These are phyloP conservation scores for Epichloe amarillans DNA, from an alignment of 2,329 filamentous ascomycete species.

Conservation along the genomic window DNA sequence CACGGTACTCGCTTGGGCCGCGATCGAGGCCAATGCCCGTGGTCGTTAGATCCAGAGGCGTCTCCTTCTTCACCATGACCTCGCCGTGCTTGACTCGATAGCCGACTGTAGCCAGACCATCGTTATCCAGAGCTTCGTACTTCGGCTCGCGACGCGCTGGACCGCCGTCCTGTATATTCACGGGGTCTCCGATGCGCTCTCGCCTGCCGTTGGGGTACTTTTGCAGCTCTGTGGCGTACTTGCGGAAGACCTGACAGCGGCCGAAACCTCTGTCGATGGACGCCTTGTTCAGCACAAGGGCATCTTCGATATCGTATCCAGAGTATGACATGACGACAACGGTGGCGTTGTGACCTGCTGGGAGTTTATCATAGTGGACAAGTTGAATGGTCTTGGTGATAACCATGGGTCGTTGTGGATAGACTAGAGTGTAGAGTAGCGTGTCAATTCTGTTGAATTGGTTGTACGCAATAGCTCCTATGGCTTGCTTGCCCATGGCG, in stretches of 20 bases:
- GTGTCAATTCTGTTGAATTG: slow-evolving; percentile 97
- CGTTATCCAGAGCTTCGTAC: slow-evolving; percentile 62
- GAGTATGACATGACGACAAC: slow-evolving; percentile 99
- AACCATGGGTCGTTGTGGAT: slow-evolving; percentile 94
- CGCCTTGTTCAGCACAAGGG: slow-evolving; percentile 89
- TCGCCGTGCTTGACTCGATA: slow-evolving; percentile 66
- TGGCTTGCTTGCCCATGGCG: slow-evolving; percentile 99
- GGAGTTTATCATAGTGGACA: slow-evolving; percentile 92
- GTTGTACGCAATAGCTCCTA: slow-evolving; percentile 95
- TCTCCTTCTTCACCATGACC: slow-evolving; percentile 81
- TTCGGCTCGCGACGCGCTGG: slow-evolving; percentile 49
- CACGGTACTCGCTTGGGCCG: slow-evolving; percentile 49
- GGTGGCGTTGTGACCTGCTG: slow-evolving; percentile 90
- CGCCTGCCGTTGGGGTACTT: slow-evolving; percentile 72
- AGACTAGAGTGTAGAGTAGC: slow-evolving; percentile 89
- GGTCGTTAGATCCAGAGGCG: slow-evolving; percentile 63
- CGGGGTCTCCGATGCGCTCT: slow-evolving; percentile 50
- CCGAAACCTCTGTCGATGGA: slow-evolving; percentile 92
- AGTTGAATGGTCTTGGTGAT: slow-evolving; percentile 95
- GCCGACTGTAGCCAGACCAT: slow-evolving; percentile 81
- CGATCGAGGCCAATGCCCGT: slow-evolving; percentile 57
- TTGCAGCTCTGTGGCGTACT: slow-evolving; percentile 75
- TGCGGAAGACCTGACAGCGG: slow-evolving; percentile 94
- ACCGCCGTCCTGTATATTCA: slow-evolving; percentile 41
- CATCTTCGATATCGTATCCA: slow-evolving; percentile 98